phyloP scores from a whole-genome alignment of 2,329 filamentous ascomycete genomes.

The Ophiostoma sp. region DNA sequence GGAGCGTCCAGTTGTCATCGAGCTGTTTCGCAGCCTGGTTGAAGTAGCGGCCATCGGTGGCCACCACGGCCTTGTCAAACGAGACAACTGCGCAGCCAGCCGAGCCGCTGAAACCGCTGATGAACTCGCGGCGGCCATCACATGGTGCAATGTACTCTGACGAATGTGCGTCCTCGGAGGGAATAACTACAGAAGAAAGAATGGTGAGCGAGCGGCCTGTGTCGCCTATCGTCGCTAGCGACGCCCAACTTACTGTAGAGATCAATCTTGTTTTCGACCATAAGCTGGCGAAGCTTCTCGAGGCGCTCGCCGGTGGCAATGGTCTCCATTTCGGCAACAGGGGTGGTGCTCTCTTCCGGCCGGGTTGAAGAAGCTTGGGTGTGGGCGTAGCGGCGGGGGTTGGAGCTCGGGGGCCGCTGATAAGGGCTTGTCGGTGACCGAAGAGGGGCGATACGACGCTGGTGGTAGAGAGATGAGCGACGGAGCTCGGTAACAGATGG shows the following conservation, averaged over 20 bases:
- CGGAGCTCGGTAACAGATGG: not conserved
- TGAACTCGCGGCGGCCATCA: slow-evolving; percentile 84
- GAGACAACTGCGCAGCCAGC: slow-evolving; percentile 90
- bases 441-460: not conserved
- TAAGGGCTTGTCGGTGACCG: not conserved
- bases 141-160: slow-evolving; percentile 98
- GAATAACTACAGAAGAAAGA: slow-evolving; percentile 62
- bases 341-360: slow-evolving; percentile 19
- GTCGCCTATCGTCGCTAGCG: not conserved
- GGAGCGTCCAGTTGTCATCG: slow-evolving; percentile 80
- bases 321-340: slow-evolving; percentile 55
- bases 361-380: not conserved
- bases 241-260: slow-evolving; percentile 67
- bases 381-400: slow-evolving; percentile 7
- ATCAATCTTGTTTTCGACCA: slow-evolving; percentile 81
- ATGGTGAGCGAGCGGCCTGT: not conserved
- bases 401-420: not conserved
- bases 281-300: slow-evolving; percentile 69
- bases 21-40: slow-evolving; percentile 91
- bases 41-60: slow-evolving; percentile 96
- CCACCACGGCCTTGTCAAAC: slow-evolving; percentile 76
- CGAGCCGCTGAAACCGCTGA: slow-evolving; percentile 91
- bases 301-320: slow-evolving; percentile 76
- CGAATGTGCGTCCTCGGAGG: slow-evolving; percentile 94
- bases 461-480: not conserved